A percentile compares a stretch with the other conserved stretches of the same genome.
phyloP scores from a whole-genome alignment of 768 basidiomycete species.

The Brasilioporus rufonigricans region DNA sequence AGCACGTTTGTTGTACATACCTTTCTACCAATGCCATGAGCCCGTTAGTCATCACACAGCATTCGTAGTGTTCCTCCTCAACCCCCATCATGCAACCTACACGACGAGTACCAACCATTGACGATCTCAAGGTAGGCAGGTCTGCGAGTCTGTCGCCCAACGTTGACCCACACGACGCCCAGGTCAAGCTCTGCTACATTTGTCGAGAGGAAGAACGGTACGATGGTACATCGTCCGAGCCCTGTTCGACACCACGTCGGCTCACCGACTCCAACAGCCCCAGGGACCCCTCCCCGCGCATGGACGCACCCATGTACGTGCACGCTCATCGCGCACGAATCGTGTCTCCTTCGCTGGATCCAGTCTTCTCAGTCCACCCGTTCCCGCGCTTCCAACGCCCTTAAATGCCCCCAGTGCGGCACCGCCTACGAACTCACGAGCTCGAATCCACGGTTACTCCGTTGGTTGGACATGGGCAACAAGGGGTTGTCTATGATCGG shows the following conservation, averaged over 20 bases:
- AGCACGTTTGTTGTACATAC: constrained; percentile 15
- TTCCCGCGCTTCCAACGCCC: constrained; percentile 55
- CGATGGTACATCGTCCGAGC: constrained; percentile 32
- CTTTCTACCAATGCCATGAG: constrained; percentile 18
- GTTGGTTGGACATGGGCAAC: constrained; percentile 51
- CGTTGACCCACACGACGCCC: constrained; percentile 3
- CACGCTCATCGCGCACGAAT: constrained; percentile 77
- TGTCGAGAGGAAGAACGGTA: constrained; percentile 70
- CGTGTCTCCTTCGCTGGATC: constrained; percentile 80
- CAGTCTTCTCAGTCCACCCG: constrained; percentile 60
- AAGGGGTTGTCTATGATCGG: constrained; percentile 49
- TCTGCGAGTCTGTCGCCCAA: background rate
- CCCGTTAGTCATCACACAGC: background rate
- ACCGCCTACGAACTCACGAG: constrained; percentile 66
- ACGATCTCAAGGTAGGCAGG: constrained; percentile 32
- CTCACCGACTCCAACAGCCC: constrained; percentile 29
- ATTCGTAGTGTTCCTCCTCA: too few species aligned
- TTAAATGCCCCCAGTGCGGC: constrained; percentile 80
- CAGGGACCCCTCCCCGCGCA: constrained; percentile 46
- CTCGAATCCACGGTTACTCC: constrained; percentile 52
- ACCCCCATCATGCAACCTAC: constrained; percentile 23
- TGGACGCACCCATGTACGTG: constrained; percentile 85
- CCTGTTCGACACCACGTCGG: background rate
- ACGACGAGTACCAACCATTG: constrained; percentile 31
- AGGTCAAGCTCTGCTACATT: constrained; percentile 79